Base-by-base conservation (phyloP, 2,329 filamentous ascomycete genomes). In the Pseudophaeomoniella oleicola region DNA sequence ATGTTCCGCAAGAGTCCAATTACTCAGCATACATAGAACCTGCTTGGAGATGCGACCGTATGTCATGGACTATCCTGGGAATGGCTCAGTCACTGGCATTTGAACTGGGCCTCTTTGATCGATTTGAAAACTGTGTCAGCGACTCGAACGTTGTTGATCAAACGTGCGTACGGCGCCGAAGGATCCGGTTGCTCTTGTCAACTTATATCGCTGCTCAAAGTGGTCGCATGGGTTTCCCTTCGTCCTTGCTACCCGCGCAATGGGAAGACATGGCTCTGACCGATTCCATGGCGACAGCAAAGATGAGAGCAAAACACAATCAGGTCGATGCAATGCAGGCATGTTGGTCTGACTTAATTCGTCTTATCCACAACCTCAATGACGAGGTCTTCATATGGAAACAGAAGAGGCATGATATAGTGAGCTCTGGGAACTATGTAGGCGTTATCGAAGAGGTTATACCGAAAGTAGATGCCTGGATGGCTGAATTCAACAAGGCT, bases 1-100 rank as follows among this genome's bases (percentile, higher is more conserved):
- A 50, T 37, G 6, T n/a, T 27, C 6, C 22, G 6, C 46, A 57
- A 39, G 56, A 63, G 36, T 60, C 60, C 4, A 54, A 57, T 41
- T 64, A 94, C 44, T 86, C 94, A 52, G 88, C 85, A 54, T 96
- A 90, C 85, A 73, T 96, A 3, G 90, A 98, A 56, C 90, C 90
- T 2, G 88, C 85, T 5, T 94, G 88, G 85, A 72, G 88, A 48
- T 72, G 66, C 0, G 69, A 72, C 44, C 62, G 69, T 2, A 73
- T 74, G 69, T 72, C 69, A 1, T 74, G 70, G 70, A 73, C 72
- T 63, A 46, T 72, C 14, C 59, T 74, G 30, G 70, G 70, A 2
- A 66, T 63, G 44, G 69, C 66, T 0, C 46, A 69, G 16, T 67
- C 66, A 3, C 53, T 73, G 10, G 63, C 66, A 2, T 66, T 71